Evolutionary conservation across 1,284 basidiomycete genomes (phyloP).

Genomic region (Ceratobasidium sp.): DNA sequence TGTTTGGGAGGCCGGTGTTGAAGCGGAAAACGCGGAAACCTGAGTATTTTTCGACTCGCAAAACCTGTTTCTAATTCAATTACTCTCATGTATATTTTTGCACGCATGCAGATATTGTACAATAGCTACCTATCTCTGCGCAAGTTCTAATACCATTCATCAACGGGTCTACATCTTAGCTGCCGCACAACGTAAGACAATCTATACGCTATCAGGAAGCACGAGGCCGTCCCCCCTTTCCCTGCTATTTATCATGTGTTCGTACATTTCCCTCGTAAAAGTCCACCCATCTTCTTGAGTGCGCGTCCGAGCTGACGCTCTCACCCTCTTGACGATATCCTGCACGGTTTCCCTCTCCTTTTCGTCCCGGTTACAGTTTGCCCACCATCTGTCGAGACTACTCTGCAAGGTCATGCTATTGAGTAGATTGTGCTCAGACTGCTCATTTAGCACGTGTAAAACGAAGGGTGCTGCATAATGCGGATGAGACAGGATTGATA

Average conservation of each 20-base stretch:
- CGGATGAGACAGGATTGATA: slow-evolving; percentile 72
- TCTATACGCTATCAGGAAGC: neutral
- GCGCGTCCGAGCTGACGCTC: slow-evolving; percentile 44
- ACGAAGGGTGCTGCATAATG: slow-evolving; percentile 69
- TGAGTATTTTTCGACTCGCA: neutral
- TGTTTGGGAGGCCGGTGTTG: slow-evolving; percentile 18
- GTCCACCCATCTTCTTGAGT: slow-evolving; percentile 45
- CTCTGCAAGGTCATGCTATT: slow-evolving; percentile 56
- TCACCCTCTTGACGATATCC: slow-evolving; percentile 57
- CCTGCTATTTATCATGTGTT: slow-evolving; percentile 55
- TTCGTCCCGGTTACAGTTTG: slow-evolving; percentile 69
- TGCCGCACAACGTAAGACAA: too few species aligned
- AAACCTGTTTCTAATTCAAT: neutral
- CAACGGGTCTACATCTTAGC: too few species aligned
- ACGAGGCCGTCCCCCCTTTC: slow-evolving; percentile 45
- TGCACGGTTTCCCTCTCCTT: slow-evolving; percentile 64
- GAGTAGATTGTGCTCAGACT: slow-evolving; percentile 65
- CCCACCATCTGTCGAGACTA: slow-evolving; percentile 81
- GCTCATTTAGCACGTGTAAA: slow-evolving; percentile 70
- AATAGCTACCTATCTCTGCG: too few species aligned
- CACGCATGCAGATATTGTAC: neutral
- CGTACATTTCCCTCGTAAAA: slow-evolving; percentile 66
- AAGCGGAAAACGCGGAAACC: neutral
- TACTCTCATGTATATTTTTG: neutral
- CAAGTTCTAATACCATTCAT: too few species aligned